Base-by-base conservation (phyloP, 495 filamentous ascomycete species). In the Saxophila tyrrhenica region DNA sequence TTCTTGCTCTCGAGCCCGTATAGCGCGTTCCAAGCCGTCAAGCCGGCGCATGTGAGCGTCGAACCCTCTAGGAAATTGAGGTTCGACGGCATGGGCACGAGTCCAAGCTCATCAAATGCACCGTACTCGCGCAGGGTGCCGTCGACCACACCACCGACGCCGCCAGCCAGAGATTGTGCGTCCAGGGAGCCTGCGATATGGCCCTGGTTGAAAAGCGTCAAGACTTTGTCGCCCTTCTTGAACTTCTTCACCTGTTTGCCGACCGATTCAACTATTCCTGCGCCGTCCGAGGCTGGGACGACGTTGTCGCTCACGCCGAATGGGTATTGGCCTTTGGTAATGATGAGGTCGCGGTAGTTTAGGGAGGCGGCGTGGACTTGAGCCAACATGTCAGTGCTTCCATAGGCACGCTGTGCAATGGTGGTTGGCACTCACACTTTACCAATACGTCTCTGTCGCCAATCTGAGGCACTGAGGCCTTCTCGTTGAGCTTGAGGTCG, bases 1-100 rank as follows among this genome's bases (percentile, higher is more conserved):
- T 68, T 62, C 65, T 74, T 81, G 25, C 60, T 62, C 48, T 69
- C 58, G 35, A 90, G 56, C 0, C 86, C 88, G 56, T 85, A 92
- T 3, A 94, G 70, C 7, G 79, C 84, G 56, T 92, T 92, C 87
- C 88, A 94, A 13, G 79, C 80, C 2, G 88, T 92, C 46, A 92
- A 58, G 1, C 72, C 88, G 0, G 88, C 87, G 58, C 87, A 92
- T 0, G 75, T 60, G 7, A 94, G 71, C 0, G 85, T 85, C 44
- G 78, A 76, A 1, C 76, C 81, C 64, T 92, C 84, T 9, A 77
- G 55, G 22, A 74, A 74, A 57, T 69, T 75, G 11, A 91, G 71
- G 56, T 83, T 84, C 13, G 62, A 62, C 0, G 87, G 86, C 59
- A 78, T 73, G 35, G 71, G 67, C 20, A 89, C 85, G 0, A 92